Conservation (phyloP, 495 filamentous ascomycete genomes). For the Hypoxylon crocopeplum region DNA sequence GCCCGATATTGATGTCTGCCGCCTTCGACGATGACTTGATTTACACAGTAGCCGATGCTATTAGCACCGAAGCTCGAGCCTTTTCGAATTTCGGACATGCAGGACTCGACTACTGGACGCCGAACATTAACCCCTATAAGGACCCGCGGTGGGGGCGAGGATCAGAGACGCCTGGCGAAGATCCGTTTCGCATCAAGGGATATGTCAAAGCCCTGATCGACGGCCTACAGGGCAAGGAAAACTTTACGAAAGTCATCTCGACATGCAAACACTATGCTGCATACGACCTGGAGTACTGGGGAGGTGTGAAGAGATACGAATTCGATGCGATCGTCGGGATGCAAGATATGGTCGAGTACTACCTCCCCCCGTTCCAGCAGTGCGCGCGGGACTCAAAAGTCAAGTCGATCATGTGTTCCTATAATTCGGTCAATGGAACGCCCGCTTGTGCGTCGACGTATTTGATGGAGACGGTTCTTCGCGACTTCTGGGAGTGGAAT, state of each 20-base stretch:
- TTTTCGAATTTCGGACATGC: constrained; percentile 67
- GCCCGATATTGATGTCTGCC: constrained; percentile 51
- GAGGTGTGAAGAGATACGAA: constrained; percentile 40
- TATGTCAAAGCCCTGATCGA: constrained; percentile 66
- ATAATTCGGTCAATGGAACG: constrained; percentile 53
- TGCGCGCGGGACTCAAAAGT: constrained; percentile 54
- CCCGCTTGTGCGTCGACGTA: constrained; percentile 53
- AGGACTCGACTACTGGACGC: constrained; percentile 69
- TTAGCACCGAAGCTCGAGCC: constrained; percentile 70
- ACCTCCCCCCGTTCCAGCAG: constrained; percentile 54
- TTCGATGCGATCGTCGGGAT: constrained; percentile 49
- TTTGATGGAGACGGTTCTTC: constrained; percentile 49
- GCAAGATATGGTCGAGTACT: constrained; percentile 57
- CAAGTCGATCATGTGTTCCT: constrained; percentile 56
- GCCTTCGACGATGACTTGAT: constrained; percentile 60
- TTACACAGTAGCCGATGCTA: constrained; percentile 46
- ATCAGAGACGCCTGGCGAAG: constrained; percentile 55
- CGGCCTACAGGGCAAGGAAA: constrained; percentile 61
- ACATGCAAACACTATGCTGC: constrained; percentile 72
- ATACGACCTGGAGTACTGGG: constrained; percentile 67
- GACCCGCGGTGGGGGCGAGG: constrained; percentile 56
- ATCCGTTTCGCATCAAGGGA: constrained; percentile 60
- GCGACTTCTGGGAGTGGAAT: constrained; percentile 55
- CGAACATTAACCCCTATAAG: constrained; percentile 72
- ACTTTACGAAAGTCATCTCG: constrained; percentile 59